A percentile compares a stretch with the other conserved stretches of the same genome.
phyloP scores from a whole-genome alignment of 2,329 filamentous ascomycete species.

The Talaromyces marneffei region DNA sequence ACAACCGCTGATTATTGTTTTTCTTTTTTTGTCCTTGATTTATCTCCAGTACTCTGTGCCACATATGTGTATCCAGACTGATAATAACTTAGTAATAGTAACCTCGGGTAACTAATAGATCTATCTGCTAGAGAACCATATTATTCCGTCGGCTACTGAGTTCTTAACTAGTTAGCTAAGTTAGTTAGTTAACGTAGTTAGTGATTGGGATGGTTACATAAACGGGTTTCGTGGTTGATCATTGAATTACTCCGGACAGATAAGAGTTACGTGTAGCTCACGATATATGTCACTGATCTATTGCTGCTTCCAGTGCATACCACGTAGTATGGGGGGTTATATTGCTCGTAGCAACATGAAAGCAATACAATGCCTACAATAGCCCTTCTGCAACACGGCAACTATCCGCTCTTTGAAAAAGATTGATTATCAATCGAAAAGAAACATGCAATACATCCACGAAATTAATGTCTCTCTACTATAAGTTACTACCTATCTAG shows the following conservation, averaged over 20 bases:
- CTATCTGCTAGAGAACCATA: neutral
- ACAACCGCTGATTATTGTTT: neutral
- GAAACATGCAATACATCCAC: neutral
- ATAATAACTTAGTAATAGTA: neutral
- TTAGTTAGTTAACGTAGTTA: no score
- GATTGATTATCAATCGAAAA: neutral
- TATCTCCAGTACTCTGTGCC: neutral
- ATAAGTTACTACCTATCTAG: neutral
- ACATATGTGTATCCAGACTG: neutral
- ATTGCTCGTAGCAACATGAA: neutral
- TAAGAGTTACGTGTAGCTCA: neutral
- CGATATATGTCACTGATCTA: neutral
- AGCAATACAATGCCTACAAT: conserved; percentile 1
- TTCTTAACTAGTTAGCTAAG: no score
- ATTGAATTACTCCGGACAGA: neutral
- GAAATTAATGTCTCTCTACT: neutral
- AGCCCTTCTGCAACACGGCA: neutral
- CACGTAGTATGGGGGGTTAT: neutral
- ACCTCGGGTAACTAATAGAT: neutral
- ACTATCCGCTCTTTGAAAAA: neutral
- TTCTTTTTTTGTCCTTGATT: neutral
- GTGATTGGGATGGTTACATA: neutral
- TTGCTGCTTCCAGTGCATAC: neutral
- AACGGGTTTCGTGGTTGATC: neutral
- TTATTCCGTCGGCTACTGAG: neutral